Evolutionary conservation across 306 rosid genomes (phyloP), one percentile per base, ranked within the genome.

Genomic region (Vicia villosa): DNA sequence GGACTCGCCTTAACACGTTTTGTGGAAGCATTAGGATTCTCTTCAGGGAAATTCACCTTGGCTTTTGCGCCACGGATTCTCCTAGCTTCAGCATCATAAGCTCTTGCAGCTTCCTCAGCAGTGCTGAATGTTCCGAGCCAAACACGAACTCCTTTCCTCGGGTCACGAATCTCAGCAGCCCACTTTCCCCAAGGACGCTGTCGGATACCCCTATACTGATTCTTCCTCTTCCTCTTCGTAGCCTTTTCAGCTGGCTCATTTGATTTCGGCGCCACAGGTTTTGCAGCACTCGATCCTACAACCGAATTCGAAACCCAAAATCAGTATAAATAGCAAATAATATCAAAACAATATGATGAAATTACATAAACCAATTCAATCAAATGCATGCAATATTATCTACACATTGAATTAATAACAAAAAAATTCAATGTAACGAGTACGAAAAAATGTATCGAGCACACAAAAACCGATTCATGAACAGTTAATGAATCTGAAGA

Each of bases 101-200:
- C 99, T 63, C 97, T 86, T 20, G 99, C 99, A 59, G 99, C 99
- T 82, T 94, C 97, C 75, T 94, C 98, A 17, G 98, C 98, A 55
- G 98, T 94, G 76, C 82, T 90, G 91, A 88, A 94, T 17, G 98
- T 94, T 75, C 99, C 99, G 4, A 94, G 97, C 99, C 99, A 94
- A 14, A 94, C 99, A 19, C 99, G 92, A 32, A 91, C 96, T 17
- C 99, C 99, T 83, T 94, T 94, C 80, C 91, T 84, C 5, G 99
- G 99, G 74, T 94, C 99, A 0, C 99, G 88, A 68, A 90, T 94
- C 85, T 94, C 99, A 19, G 99, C 99, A 16, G 99, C 99, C 99
- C 99, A 94, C 78, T 94, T 94, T 13, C 98, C 98, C 98, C 98
- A 94, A 28, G 98, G 97, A 26, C 98, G 97, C 74, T 94, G 98